Conservation (phyloP, 2,329 filamentous ascomycete genomes). For the Lecanosticta acicola region DNA sequence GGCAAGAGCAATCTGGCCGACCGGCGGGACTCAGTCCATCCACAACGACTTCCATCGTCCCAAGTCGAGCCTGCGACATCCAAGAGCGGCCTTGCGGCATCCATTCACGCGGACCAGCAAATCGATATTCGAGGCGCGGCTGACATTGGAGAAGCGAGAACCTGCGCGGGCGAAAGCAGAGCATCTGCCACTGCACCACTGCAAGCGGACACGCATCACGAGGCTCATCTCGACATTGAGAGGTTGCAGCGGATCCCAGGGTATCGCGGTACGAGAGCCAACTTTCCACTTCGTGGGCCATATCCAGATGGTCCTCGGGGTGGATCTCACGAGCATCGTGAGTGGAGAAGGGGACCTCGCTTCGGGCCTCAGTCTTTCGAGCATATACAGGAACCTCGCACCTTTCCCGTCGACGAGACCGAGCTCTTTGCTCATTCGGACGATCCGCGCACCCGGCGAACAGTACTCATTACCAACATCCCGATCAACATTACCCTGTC, state of each 20-base stretch:
- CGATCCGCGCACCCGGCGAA: conserved; percentile 10
- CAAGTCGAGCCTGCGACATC: too few relatives aligned
- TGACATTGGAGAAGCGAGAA: too few relatives aligned
- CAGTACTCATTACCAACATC: conserved; percentile 23
- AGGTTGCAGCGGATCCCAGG: background rate
- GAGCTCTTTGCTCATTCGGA: conserved; percentile 9
- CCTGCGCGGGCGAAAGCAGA: too few relatives aligned
- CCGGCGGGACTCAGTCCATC: too few relatives aligned
- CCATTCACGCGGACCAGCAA: too few relatives aligned
- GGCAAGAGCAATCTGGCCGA: background rate
- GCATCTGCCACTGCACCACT: too few relatives aligned
- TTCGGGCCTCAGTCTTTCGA: background rate
- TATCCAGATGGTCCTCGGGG: background rate
- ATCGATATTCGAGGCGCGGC: too few relatives aligned
- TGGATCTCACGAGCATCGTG: background rate
- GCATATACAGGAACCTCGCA: too few relatives aligned
- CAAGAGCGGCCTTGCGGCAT: too few relatives aligned
- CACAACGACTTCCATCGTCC: too few relatives aligned
- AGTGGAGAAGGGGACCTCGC: background rate
- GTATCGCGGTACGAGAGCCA: background rate
- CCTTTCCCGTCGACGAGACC: background rate
- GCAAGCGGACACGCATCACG: background rate
- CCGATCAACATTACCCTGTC: conserved; percentile 15
- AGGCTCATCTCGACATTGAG: background rate
- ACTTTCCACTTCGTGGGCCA: background rate